Base-by-base conservation (phyloP, 768 basidiomycete species). In the Naganishia kalamii region DNA sequence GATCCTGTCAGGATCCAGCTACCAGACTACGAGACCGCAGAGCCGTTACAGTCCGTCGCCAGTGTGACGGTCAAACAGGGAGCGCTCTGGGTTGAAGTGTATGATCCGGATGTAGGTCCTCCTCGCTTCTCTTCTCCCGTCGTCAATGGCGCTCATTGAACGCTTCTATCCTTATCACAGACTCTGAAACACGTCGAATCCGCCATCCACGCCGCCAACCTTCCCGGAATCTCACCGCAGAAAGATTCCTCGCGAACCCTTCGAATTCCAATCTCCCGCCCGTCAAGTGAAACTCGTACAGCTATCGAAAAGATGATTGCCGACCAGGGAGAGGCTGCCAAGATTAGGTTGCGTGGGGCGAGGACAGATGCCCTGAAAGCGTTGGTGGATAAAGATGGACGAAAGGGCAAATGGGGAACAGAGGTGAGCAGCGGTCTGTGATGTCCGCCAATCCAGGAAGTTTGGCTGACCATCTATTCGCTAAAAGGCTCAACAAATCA, bases 141-240 rank as follows among this genome's bases (percentile, higher is more conserved):
- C 37, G 37, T 8, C 37, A 40, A 40, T 17, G 37, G 33, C 19
- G 23, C 37, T n/a, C 37, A 33, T 23, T 3, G 17, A 48, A 30
- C 5, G 10, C 25, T 21, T 23, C 35, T 25, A 37, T n/a, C 23
- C n/a, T 52, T 19, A 17, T 5, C 19, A 5, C 54, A 76, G 75
- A 66, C 65, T 33, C 70, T 71, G 44, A 79, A 79, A 65, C 48
- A 67, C 57, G 73, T 79, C 35, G 77, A 78, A 62, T 71, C 73
- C 13, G 76, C 77, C 7, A 71, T 79, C 25, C 69, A 74, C 57
- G 65, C 69, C 21, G 76, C 78, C 41, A 79, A 79, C 64, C 62
- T 79, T 8, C 77, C 75, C 0, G 78, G 78, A 0, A 69, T 79
- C 46, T 71, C 68, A 19, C 77, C 78, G 6, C 71, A 71, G 50